These are phyloP conservation scores for Pythium scleroteichum DNA, from an alignment of 352 stramenopile genomes.

Conservation along the genomic window DNA sequence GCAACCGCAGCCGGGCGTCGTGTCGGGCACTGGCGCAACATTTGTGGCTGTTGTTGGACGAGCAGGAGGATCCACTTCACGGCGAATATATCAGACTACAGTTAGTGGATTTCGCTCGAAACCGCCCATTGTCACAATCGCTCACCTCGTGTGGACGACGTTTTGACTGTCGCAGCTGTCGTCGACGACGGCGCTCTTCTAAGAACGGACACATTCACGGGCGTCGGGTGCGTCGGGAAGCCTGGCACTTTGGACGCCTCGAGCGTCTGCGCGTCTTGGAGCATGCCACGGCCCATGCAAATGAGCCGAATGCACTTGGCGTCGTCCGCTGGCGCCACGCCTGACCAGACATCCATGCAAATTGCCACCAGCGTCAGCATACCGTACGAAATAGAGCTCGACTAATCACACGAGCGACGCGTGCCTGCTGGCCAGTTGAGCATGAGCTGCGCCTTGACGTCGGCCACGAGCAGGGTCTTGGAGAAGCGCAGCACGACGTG, in stretches of 20 bases:
- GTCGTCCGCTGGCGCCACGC: slow-evolving; percentile 47
- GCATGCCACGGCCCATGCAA: slow-evolving; percentile 93
- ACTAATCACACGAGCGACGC: not conserved
- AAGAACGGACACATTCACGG: slow-evolving; percentile 92
- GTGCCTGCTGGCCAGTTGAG: slow-evolving; percentile 50
- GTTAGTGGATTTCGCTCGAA: no score
- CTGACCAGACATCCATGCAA: no score
- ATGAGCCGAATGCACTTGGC: slow-evolving; percentile 87
- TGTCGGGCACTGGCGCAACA: slow-evolving; percentile 27
- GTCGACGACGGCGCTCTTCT: slow-evolving; percentile 34
- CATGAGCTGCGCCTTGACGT: slow-evolving; percentile 73
- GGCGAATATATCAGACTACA: not conserved
- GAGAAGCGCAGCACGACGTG: slow-evolving; percentile 61
- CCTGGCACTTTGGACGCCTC: slow-evolving; percentile 78
- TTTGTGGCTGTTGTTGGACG: slow-evolving; percentile 26
- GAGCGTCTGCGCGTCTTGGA: slow-evolving; percentile 90
- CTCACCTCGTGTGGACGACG: slow-evolving; percentile 12
- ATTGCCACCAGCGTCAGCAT: no score
- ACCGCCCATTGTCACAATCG: no score
- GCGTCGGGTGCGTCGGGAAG: slow-evolving; percentile 94
- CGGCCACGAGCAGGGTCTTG: slow-evolving; percentile 43
- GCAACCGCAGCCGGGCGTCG: slow-evolving; percentile 63
- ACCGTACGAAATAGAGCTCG: no score
- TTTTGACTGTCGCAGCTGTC: slow-evolving; percentile 11
- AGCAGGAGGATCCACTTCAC: slow-evolving; percentile 25